Conservation (phyloP, 1,139 yeast genomes). For the Debaryomycetaceae sp. region DNA sequence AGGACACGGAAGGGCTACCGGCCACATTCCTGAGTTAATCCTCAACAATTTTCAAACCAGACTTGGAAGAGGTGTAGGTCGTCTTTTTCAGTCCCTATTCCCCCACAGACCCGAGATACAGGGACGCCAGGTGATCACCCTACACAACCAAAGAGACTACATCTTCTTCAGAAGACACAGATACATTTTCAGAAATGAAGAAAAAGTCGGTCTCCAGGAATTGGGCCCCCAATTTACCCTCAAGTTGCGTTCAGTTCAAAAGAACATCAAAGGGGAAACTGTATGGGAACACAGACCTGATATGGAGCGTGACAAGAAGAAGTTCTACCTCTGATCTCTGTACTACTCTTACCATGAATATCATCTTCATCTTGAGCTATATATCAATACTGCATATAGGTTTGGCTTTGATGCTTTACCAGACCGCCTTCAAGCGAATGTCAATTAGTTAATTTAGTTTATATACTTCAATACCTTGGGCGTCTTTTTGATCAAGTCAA, state of each 20-base stretch:
- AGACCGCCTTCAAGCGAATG: neutral
- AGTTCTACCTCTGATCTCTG: conserved; percentile 64
- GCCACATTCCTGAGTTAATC: conserved; percentile 87
- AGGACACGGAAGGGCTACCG: conserved; percentile 90
- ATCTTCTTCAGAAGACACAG: conserved; percentile 95
- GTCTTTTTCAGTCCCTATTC: conserved; percentile 85
- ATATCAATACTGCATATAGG: neutral
- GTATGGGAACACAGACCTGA: conserved; percentile 97
- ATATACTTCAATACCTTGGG: neutral
- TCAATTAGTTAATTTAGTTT: neutral
- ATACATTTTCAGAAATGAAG: conserved; percentile 83
- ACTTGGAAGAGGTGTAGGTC: conserved; percentile 88
- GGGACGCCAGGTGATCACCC: conserved; percentile 92
- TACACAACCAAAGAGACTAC: conserved; percentile 94
- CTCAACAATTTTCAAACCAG: conserved; percentile 90
- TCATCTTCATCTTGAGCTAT: neutral
- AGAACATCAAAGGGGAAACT: conserved; percentile 85
- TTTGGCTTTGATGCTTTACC: neutral
- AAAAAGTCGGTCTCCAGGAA: conserved; percentile 91
- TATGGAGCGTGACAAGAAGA: conserved; percentile 94
- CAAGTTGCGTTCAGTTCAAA: conserved; percentile 81
- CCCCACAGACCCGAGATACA: conserved; percentile 91
- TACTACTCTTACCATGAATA: neutral
- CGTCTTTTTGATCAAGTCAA: neutral
- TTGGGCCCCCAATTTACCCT: conserved; percentile 95